A percentile compares a stretch with the other conserved stretches of the same genome.
Evolutionary conservation across 805 yeast species (phyloP).

Genomic region (Zygoascus biomembranicola): DNA sequence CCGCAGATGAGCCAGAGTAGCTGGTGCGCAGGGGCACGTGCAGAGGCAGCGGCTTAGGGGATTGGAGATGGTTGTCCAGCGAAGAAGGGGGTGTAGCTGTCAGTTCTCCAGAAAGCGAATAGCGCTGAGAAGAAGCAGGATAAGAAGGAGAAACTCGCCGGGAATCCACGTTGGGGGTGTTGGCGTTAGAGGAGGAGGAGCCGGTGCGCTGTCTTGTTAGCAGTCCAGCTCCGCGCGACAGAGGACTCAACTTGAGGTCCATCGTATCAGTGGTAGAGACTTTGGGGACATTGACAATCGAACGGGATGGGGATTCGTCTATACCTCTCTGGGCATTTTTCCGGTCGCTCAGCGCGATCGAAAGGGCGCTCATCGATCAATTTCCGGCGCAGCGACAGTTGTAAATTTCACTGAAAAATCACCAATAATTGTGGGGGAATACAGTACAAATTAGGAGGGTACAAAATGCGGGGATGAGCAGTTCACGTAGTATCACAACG

Average conservation of each 20-base stretch:
- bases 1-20: background rate
- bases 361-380: background rate
- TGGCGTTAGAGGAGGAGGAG: background rate
- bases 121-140: background rate
- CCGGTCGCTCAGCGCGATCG: background rate
- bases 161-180: background rate
- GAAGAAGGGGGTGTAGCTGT: background rate
- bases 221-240: background rate
- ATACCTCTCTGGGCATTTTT: background rate
- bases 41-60: background rate
- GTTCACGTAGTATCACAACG: too few species aligned
- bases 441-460: too few species aligned
- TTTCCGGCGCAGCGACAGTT: too few species aligned
- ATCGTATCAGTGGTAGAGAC: background rate
- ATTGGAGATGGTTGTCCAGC: background rate
- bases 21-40: background rate
- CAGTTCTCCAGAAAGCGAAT: background rate
- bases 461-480: too few species aligned
- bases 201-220: background rate
- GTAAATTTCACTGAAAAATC: too few species aligned
- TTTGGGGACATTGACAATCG: background rate
- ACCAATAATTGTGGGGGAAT: too few species aligned
- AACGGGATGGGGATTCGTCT: background rate
- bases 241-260: background rate
- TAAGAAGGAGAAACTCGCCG: background rate